Conservation (phyloP, 140 eudicot genomes). For the Oenanthe javanica region DNA sequence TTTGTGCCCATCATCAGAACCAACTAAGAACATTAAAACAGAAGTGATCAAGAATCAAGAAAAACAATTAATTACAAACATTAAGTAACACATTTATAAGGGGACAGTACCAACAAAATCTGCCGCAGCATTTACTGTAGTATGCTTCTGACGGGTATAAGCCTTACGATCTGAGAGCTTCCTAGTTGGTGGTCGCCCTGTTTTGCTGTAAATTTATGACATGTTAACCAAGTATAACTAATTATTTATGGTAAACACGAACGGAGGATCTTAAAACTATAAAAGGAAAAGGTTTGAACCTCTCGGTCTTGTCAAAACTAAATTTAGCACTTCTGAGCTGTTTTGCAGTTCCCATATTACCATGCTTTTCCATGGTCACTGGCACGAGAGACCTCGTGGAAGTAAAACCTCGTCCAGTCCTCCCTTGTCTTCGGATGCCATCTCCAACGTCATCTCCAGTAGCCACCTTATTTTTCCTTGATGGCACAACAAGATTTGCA, state of each 20-base stretch:
- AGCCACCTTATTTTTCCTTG: conserved; percentile 53
- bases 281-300: conserved; percentile 29
- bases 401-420: conserved; percentile 61
- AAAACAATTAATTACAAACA: conserved; percentile 2
- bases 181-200: conserved; percentile 76
- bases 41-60: conserved; percentile 12
- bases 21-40: conserved; percentile 35
- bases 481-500: conserved; percentile 44
- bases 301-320: conserved; percentile 65
- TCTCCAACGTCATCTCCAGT: conserved; percentile 52
- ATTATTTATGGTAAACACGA: background rate
- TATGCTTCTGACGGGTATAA: conserved; percentile 68
- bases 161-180: conserved; percentile 84
- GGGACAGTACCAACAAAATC: conserved; percentile 60
- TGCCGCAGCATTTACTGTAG: conserved; percentile 38
- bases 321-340: conserved; percentile 70
- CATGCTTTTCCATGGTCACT: conserved; percentile 46
- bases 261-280: background rate
- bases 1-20: conserved; percentile 73
- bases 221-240: conserved; percentile 3
- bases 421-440: conserved; percentile 72
- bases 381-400: conserved; percentile 53
- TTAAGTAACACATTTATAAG: background rate
- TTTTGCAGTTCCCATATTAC: conserved; percentile 59
- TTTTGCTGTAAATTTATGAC: conserved; percentile 35